Evolutionary conservation across 2,329 filamentous ascomycete species (phyloP).

Genomic region (Exophiala sp.): DNA sequence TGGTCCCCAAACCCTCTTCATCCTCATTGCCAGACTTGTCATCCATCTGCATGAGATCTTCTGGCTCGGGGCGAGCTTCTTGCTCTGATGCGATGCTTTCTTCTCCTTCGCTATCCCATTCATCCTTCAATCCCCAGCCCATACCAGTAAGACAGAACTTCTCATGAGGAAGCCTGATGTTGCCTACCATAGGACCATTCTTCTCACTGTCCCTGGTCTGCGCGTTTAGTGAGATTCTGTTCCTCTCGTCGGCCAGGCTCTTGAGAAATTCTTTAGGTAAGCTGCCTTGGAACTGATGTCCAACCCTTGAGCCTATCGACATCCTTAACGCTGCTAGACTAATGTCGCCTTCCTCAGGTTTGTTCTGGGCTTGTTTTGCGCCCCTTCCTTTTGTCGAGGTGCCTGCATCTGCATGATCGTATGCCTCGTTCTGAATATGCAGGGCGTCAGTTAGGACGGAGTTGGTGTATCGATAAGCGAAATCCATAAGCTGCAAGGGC

Average conservation of each 20-base stretch:
- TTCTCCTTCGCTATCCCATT: conserved; percentile 53
- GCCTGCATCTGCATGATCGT: conserved; percentile 38
- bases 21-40: conserved; percentile 30
- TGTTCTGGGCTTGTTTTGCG: conserved; percentile 34
- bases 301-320: conserved; percentile 53
- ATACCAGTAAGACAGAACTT: conserved; percentile 55
- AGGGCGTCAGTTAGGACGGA: conserved; percentile 48
- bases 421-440: conserved; percentile 47
- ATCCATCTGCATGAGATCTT: conserved; percentile 27
- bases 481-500: conserved; percentile 48
- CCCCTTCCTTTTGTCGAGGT: conserved; percentile 31
- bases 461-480: conserved; percentile 50
- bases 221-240: conserved; percentile 51
- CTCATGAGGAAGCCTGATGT: conserved; percentile 56
- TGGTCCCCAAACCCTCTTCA: conserved; percentile 29
- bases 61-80: conserved; percentile 21
- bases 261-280: conserved; percentile 58
- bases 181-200: conserved; percentile 41
- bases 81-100: conserved; percentile 34
- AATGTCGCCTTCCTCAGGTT: conserved; percentile 47
- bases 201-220: conserved; percentile 27
- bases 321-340: conserved; percentile 53
- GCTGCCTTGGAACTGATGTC: conserved; percentile 53
- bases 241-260: conserved; percentile 52
- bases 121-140: conserved; percentile 52